Evolutionary conservation across 306 rosid genomes (phyloP), one percentile per base, ranked within the genome.

Genomic region (Crataegus laevigata): DNA sequence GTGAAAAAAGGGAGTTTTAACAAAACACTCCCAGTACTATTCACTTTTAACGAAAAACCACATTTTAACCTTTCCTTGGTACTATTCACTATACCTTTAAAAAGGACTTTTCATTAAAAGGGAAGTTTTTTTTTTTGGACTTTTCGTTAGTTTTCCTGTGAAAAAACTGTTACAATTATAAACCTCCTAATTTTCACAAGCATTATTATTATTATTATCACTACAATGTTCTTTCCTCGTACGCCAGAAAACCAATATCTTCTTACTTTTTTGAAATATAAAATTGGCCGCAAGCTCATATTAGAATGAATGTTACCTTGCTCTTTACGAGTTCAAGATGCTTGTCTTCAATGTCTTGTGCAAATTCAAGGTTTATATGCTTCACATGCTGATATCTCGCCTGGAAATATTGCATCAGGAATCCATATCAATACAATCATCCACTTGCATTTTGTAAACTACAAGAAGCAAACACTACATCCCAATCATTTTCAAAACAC

Each of bases 281-380:
- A 42, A 28, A 61, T 22, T 57, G 14, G 17, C 69, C 54, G 51
- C 32, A 45, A 81, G 5, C 3, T 26, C 25, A 8, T 29, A 60
- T 10, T 50, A 65, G n/a, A 26, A 60, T 18, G 28, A 66, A 36
- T 36, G 62, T 26, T 87, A 92, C 96, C 96, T 90, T 85, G n/a
- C 71, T 72, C 78, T 84, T 87, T 52, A 90, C 30, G 69, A 85
- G 77, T 38, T 88, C 77, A 69, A 92, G 89, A 88, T 92, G 91
- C 8, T 70, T 29, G 84, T 92, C 97, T 81, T 90, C 94, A 83
- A 92, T 81, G 72, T 87, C 92, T 74, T 85, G 84, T 3, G 96
- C 87, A 80, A 92, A 92, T 84, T 90, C 97, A 5, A 92, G 94
- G 77, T 84, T 79, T 79, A 92, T 88, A 43, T 84, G 77, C 82